These are phyloP conservation scores for Chrysoporthe austroafricana DNA, from an alignment of 2,329 filamentous ascomycete species.

Conservation along the genomic window DNA sequence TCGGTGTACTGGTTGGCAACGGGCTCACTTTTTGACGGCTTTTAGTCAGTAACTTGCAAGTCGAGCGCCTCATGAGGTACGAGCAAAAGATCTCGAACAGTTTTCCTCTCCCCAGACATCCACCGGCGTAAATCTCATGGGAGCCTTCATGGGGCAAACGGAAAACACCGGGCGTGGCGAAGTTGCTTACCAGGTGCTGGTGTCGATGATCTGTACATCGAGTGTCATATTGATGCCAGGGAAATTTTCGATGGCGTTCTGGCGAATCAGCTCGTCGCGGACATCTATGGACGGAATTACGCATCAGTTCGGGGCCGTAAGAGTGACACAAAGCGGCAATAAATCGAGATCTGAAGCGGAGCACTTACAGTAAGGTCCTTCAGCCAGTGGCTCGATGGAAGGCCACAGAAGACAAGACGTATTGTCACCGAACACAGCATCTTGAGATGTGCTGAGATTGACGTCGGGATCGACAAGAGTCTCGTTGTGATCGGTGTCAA, in stretches of 20 bases:
- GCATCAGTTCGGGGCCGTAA: too few species aligned
- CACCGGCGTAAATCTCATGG: too few species aligned
- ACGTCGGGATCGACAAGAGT: constrained; percentile 11
- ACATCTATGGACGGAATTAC: neutral
- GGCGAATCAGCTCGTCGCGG: constrained; percentile 14
- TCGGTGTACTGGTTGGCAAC: constrained; percentile 48
- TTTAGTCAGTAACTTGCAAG: neutral
- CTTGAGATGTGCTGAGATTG: constrained; percentile 8
- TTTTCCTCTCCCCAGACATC: too few species aligned
- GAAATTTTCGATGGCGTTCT: constrained; percentile 11
- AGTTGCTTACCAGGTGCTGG: constrained; percentile 44
- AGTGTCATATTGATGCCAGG: constrained; percentile 52
- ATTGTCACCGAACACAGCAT: constrained; percentile 14
- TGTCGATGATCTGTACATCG: constrained; percentile 56
- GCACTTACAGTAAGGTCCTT: constrained; percentile 15
- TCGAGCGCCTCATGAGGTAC: neutral
- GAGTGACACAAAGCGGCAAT: too few species aligned
- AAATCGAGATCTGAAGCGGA: neutral
- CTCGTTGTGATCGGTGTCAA: constrained; percentile 17
- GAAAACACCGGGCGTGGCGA: too few species aligned
- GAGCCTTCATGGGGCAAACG: too few species aligned
- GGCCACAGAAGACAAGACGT: constrained; percentile 16
- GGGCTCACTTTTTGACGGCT: constrained; percentile 39
- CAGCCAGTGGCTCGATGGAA: constrained; percentile 1
- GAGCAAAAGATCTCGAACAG: neutral